Percentiles rank a stretch among this genome's conserved stretches.
Conservation (phyloP, 2,329 filamentous ascomycete species). For the Aspergillus ibericus region DNA sequence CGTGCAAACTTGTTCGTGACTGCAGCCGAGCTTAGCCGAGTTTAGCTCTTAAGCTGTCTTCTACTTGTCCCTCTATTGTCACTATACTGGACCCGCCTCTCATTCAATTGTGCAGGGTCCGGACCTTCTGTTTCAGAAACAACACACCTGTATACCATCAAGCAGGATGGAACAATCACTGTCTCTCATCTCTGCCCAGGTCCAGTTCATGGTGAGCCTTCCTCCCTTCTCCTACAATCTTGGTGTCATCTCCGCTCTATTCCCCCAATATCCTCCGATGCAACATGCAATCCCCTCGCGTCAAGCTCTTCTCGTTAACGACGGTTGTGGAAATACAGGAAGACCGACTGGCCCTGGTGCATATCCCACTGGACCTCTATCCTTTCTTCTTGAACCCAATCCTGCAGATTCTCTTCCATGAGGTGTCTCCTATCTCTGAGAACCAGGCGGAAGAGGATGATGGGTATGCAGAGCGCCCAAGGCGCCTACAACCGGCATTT, state of each 20-base stretch:
- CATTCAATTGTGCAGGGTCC: not conserved
- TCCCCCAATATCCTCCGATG: not conserved
- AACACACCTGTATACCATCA: not conserved
- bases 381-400: slow-evolving; percentile 80
- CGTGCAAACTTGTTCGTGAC: not conserved
- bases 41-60: not conserved
- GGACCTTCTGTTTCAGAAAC: not conserved
- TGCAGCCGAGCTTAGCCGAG: not conserved
- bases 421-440: slow-evolving; percentile 36
- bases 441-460: slow-evolving; percentile 45
- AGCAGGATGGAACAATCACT: slow-evolving; percentile 30
- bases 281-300: slow-evolving; percentile 1
- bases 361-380: slow-evolving; percentile 80
- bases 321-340: slow-evolving; percentile 57
- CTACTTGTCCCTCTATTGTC: not conserved
- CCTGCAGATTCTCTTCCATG: slow-evolving; percentile 76
- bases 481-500: slow-evolving; percentile 69
- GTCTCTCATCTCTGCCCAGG: slow-evolving; percentile 32
- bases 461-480: slow-evolving; percentile 21
- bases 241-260: not conserved
- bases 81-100: not conserved
- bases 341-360: slow-evolving; percentile 81
- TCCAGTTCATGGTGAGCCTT: slow-evolving; percentile 32
- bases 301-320: slow-evolving; percentile 19
- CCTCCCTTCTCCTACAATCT: not conserved